Percentiles rank a stretch among this genome's conserved stretches.
phyloP scores from a whole-genome alignment of 805 yeast species.

The Clavispora carvajalis region DNA sequence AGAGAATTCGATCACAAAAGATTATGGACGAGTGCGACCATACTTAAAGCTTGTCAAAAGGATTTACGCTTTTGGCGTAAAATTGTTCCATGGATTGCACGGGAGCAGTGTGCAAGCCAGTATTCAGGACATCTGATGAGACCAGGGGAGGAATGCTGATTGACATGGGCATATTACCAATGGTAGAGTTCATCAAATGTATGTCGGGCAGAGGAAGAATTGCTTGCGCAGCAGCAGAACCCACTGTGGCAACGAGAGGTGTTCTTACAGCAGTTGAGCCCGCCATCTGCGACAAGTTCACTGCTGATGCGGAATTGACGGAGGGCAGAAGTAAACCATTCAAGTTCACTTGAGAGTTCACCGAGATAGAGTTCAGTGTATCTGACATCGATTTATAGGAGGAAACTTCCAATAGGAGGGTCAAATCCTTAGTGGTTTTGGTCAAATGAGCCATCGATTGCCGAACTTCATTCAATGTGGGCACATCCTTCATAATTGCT shows the following conservation, averaged over 20 bases:
- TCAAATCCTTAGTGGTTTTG: conserved; percentile 85
- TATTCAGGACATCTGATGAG: conserved; percentile 7
- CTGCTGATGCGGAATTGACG: conserved; percentile 2
- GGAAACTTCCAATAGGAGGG: conserved; percentile 65
- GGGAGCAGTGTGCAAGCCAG: conserved; percentile 14
- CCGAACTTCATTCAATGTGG: conserved; percentile 72
- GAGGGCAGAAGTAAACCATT: neutral
- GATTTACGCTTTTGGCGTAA: conserved; percentile 14
- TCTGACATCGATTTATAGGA: conserved; percentile 15
- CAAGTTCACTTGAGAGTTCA: conserved; percentile 2
- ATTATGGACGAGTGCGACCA: conserved; percentile 2
- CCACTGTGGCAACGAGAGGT: conserved; percentile 14
- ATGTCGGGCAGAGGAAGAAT: conserved; percentile 10
- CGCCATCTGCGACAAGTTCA: conserved; percentile 5
- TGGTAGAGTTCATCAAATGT: conserved; percentile 2
- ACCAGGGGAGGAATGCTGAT: conserved; percentile 14
- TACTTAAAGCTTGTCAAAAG: conserved; percentile 10
- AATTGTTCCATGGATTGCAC: conserved; percentile 17
- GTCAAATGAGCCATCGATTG: conserved; percentile 78
- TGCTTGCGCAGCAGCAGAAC: conserved; percentile 15
- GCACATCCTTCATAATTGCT: conserved; percentile 73
- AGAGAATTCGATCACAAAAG: neutral
- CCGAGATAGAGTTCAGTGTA: conserved; percentile 8
- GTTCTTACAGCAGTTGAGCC: conserved; percentile 8
- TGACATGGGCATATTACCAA: neutral